Evolutionary conservation across 345 rosid species (phyloP).

Genomic region (Dovyalis caffra): DNA sequence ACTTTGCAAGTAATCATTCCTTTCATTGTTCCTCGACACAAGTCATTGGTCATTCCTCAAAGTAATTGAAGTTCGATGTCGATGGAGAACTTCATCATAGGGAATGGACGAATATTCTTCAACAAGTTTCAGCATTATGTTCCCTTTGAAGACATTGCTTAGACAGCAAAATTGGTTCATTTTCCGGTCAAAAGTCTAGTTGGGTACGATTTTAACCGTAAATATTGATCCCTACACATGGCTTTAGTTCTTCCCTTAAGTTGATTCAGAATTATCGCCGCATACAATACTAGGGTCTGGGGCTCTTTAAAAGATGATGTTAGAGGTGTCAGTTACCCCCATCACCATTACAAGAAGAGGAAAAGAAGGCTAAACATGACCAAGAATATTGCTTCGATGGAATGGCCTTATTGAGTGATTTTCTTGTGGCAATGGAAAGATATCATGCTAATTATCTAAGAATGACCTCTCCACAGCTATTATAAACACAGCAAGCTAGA

Average conservation of each 20-base stretch:
- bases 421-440: neutral
- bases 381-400: neutral
- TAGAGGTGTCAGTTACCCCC: neutral
- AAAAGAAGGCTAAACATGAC: neutral
- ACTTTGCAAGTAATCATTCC: neutral
- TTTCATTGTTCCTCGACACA: neutral
- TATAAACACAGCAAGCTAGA: neutral
- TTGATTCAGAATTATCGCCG: neutral
- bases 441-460: neutral
- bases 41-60: neutral
- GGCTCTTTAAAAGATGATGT: neutral
- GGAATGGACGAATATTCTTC: neutral
- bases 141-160: neutral
- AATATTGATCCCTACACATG: neutral
- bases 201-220: neutral
- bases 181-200: neutral
- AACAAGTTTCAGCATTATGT: neutral
- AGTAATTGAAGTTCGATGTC: neutral
- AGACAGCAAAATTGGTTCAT: neutral
- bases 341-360: neutral
- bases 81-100: neutral
- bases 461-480: neutral
- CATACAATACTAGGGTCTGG: neutral
- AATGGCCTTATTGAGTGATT: neutral
- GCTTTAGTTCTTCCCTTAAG: neutral